phyloP scores from a whole-genome alignment of 1,284 basidiomycete species.

The Ustilago vetiveriae region DNA sequence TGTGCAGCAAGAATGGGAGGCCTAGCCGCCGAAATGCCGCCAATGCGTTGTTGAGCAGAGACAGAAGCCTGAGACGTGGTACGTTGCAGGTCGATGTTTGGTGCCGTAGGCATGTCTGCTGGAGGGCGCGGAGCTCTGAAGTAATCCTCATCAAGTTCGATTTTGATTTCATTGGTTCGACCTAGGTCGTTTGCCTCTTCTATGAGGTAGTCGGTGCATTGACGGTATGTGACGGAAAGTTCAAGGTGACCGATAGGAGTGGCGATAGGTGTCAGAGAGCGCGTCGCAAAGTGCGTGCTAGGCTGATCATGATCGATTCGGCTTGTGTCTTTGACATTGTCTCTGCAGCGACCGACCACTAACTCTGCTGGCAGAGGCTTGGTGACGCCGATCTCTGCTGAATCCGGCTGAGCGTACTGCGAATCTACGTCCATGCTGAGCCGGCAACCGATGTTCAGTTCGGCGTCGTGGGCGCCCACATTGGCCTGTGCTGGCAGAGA shows the following conservation, averaged over 20 bases:
- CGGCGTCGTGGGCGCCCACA: conserved; percentile 28
- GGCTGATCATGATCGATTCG: background rate
- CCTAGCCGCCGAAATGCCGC: conserved; percentile 41
- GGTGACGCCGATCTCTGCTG: conserved; percentile 13
- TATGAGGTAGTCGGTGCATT: conserved; percentile 36
- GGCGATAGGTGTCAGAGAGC: conserved; percentile 15
- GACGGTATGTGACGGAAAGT: conserved; percentile 47
- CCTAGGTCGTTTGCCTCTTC: conserved; percentile 34
- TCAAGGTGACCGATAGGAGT: conserved; percentile 40
- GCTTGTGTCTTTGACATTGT: too few species aligned
- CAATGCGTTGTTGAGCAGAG: conserved; percentile 23
- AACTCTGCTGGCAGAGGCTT: conserved; percentile 11
- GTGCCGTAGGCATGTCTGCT: background rate
- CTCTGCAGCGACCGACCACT: background rate
- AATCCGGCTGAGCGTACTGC: background rate
- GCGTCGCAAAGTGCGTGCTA: conserved; percentile 18
- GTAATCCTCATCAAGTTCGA: conserved; percentile 58
- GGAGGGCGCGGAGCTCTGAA: conserved; percentile 26
- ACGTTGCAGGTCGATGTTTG: background rate
- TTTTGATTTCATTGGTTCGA: conserved; percentile 20
- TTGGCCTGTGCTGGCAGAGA: conserved; percentile 19
- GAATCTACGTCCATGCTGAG: conserved; percentile 31
- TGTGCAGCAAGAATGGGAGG: conserved; percentile 23
- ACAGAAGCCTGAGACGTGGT: background rate
- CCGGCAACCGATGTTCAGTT: conserved; percentile 51